Conservation (phyloP, 2,329 filamentous ascomycete genomes). For the Aspergillus luchuensis region DNA sequence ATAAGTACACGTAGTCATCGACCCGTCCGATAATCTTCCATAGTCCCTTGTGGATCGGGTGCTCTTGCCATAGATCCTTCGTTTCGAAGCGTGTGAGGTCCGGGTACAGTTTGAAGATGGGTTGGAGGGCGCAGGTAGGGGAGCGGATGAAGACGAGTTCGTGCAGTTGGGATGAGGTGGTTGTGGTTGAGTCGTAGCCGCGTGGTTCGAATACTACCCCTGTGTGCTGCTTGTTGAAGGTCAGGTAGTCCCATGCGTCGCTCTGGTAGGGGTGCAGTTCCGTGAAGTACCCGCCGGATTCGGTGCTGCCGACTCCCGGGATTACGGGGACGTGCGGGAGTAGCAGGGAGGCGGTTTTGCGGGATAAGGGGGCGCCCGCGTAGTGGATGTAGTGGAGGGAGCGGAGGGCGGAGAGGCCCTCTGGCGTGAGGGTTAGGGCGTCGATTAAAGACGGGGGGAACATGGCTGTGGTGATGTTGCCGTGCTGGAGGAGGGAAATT, state of each 20-base stretch:
- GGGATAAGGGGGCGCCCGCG: conserved; percentile 28
- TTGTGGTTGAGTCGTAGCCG: background rate
- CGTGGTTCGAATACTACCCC: conserved; percentile 19
- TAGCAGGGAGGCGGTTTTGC: conserved; percentile 28
- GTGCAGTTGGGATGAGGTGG: conserved; percentile 11
- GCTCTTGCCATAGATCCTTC: conserved; percentile 27
- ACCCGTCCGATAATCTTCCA: conserved; percentile 30
- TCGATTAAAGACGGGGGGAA: conserved; percentile 28
- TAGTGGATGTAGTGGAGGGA: conserved; percentile 22
- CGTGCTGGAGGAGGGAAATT: conserved; percentile 22
- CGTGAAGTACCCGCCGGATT: conserved; percentile 23
- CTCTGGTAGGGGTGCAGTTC: conserved; percentile 5
- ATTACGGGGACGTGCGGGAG: conserved; percentile 15
- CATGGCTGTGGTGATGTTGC: conserved; percentile 18
- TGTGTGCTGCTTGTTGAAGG: conserved; percentile 18
- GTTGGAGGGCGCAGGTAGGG: conserved; percentile 15
- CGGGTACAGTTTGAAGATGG: conserved; percentile 26
- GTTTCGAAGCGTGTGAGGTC: conserved; percentile 23
- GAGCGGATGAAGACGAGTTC: conserved; percentile 27
- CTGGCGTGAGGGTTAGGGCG: conserved; percentile 17
- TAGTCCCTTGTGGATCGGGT: conserved; percentile 23
- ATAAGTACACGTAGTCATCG: conserved; percentile 23
- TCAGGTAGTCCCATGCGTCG: conserved; percentile 24
- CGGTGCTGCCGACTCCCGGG: conserved; percentile 30
- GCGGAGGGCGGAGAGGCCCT: conserved; percentile 20